Evolutionary conservation across 2,329 filamentous ascomycete genomes (phyloP), one percentile per base, ranked within the genome.

Genomic region (Capronia epimyces): DNA sequence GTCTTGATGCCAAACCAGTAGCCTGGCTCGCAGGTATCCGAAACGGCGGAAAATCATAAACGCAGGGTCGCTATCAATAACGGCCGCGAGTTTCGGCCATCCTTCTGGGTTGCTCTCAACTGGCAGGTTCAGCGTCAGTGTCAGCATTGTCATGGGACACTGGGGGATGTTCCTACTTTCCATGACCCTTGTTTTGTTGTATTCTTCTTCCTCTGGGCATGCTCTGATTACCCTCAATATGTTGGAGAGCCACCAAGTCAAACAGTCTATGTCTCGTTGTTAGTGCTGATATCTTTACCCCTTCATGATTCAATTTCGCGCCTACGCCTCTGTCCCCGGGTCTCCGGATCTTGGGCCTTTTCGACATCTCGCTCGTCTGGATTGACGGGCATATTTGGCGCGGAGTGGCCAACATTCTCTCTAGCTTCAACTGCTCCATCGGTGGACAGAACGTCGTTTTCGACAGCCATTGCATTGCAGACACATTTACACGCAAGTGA

Each of bases 11-110:
- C 64, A 61, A 1, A 66, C 51, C 1, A 71, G 58, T 0, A 73
- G 43, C 1, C 71, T 63, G 0, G 68, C 59, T 40, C 72, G 69
- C 0, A 74, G 56, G 36, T 65, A 69, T 2, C 70, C 70, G 40
- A 73, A 74, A 1, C 69, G 61, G 3, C 71, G 64, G 52, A 69
- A 74, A 2, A 73, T 49, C 59, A 67, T 67, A 48, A 72, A 73
- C 21, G 65, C 63, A 5, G 71, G 66, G 50, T 71, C 67, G 50
- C 69, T 72, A 48, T 71, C 67, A 0, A 69, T 59, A 47, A 73
- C 71, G 1, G 64, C 61, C 2, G 69, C 42, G 2, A 54, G 13
- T 20, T 39, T 36, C 6, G 46, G 51, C 46, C 47, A 54, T 13
- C 51, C 51, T n/a, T 22, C 31, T 2, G 12, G 21, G 21, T 27